phyloP scores from a whole-genome alignment of 163 green algal species.

The Scenedesmus sp. region DNA sequence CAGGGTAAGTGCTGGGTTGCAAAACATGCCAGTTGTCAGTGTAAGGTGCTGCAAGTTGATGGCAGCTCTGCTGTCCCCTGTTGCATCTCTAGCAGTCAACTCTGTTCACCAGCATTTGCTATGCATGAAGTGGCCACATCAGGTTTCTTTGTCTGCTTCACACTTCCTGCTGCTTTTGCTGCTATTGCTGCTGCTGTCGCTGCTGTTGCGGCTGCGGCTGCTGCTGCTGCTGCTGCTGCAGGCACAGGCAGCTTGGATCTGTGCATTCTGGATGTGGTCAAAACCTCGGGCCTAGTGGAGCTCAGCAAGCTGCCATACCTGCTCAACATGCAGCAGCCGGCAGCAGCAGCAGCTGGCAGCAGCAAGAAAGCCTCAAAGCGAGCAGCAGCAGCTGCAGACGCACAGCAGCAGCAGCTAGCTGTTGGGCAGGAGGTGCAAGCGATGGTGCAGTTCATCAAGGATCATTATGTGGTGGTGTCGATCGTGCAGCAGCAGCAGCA shows the following conservation, averaged over 20 bases:
- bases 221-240: not conserved
- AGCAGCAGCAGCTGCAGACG: slow-evolving; percentile 1
- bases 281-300: slow-evolving; percentile 81
- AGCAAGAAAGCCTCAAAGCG: slow-evolving; percentile 2
- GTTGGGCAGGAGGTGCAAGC: slow-evolving; percentile 60
- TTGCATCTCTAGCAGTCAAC: too few species aligned
- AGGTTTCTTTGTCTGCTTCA: not conserved
- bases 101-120: too few species aligned
- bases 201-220: not conserved
- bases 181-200: too few species aligned
- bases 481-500: slow-evolving; percentile 56
- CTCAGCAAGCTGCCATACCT: slow-evolving; percentile 43
- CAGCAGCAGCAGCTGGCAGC: slow-evolving; percentile 23
- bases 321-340: not conserved
- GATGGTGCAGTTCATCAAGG: slow-evolving; percentile 69
- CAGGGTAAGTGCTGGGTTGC: not conserved
- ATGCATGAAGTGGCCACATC: too few species aligned
- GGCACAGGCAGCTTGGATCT: not conserved
- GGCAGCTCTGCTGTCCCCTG: too few species aligned
- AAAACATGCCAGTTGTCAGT: not conserved
- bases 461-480: slow-evolving; percentile 73
- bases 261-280: slow-evolving; percentile 80
- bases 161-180: not conserved
- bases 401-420: slow-evolving; percentile 31
- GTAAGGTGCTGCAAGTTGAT: not conserved